Evolutionary conservation across 75 land plant genomes (phyloP), one percentile per base, ranked within the genome.

Genomic region (Picea sitchensis): DNA sequence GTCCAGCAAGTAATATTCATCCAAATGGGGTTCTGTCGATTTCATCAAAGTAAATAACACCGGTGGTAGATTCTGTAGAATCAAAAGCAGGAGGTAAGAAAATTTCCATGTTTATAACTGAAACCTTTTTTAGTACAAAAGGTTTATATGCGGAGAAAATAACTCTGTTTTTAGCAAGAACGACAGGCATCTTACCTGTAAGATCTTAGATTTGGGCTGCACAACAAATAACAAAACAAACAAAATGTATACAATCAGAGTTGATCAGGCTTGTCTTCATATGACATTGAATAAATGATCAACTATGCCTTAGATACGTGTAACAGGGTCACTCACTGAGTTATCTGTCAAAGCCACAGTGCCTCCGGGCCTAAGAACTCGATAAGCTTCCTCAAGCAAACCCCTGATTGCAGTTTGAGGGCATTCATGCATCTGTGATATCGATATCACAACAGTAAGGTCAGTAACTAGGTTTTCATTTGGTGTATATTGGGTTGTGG

Each of bases 21-120:
- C 96, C 73, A 93, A 78, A 88, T 89, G 88, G 68, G 96, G 98
- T 61, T 95, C 98, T 2, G 96, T 93, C 77, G 89, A 87, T 83
- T 91, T 95, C 94, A 91, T 84, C 65, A 95, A 75, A n/a, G 98
- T 93, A 76, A 93, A 95, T 51, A 91, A 13, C 32, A 82, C 89
- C 21, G 93, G 92, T 18, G 93, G 81, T 73, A 91, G 64, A 65
- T 85, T 83, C 87, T 91, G 77, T 47, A 78, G 73, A 73, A 65
- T 57, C 34, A 11, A 32, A 60, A 80, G 44, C 26, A 26, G 26
- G 26, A 26, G 26, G 26, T 26, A 26, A 26, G 26, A 26, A 26
- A 26, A 26, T 26, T 26, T 26, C 26, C 26, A 26, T 26, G 26
- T 26, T 26, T 26, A 26, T 26, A 20, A 20, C 51, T 14, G 51